Evolutionary conservation across 352 stramenopile genomes (phyloP).

Genomic region (Globisporangium cylindrosporum): DNA sequence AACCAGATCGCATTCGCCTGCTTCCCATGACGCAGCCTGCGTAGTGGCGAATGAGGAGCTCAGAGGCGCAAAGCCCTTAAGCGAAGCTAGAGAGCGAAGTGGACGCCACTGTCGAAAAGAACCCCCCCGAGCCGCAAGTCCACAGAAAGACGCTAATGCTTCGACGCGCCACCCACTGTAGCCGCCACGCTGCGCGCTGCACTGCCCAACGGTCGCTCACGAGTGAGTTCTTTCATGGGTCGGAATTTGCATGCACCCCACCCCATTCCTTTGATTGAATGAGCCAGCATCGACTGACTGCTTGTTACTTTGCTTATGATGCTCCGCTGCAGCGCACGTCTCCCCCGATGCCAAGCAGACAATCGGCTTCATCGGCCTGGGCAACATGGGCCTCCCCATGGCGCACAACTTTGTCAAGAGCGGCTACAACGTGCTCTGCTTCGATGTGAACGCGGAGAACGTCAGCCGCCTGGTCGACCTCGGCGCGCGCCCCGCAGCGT

Average conservation of each 20-base stretch:
- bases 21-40: not conserved
- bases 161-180: not conserved
- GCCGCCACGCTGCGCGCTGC: not conserved
- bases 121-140: not conserved
- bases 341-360: not conserved
- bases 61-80: not conserved
- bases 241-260: not conserved
- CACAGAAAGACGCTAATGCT: not conserved
- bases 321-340: not conserved
- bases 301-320: not conserved
- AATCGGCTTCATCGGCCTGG: constrained; percentile 89
- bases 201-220: constrained; percentile 4
- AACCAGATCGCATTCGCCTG: not conserved
- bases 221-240: constrained; percentile 4
- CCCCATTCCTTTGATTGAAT: not conserved
- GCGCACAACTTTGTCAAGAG: constrained; percentile 82
- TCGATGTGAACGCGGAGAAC: constrained; percentile 43
- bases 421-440: constrained; percentile 55
- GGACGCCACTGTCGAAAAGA: not conserved
- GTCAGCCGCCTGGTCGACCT: constrained; percentile 26
- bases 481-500: constrained; percentile 32
- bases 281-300: not conserved
- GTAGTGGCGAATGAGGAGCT: not conserved
- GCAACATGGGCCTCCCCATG: constrained; percentile 93
- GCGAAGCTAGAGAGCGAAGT: not conserved